Evolutionary conservation across 78 protist genomes (phyloP), one percentile per base, ranked within the genome.

Genomic region (Dictyostelium intermedium): DNA sequence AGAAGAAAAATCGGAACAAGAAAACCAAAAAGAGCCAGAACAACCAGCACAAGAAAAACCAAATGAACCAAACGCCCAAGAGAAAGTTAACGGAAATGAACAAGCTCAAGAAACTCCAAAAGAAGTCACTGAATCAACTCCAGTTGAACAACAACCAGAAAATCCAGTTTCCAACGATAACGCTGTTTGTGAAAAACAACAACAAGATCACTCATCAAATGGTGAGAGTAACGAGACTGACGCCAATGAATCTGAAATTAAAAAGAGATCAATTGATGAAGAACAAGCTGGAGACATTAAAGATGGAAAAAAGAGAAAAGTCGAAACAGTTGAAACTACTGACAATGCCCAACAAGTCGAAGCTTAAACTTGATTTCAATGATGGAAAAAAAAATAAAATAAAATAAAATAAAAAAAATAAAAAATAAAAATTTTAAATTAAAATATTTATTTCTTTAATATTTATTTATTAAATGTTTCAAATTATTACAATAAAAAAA

Each of bases 271-370:
- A 27, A 41, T 53, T 56, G 74, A 81, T 13, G 85, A 81, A 7
- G 84, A 80, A 80, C 84, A 80, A 80, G 73, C 34, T 34, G 85
- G 61, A 7, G 85, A 81, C 34, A 53, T 20, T 34, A 81, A 81
- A 81, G 85, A 81, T 27, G 30, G 43, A 27, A 70, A 18, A 14
- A 70, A 70, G 37, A 34, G 32, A 25, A 47, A 20, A 56, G 61
- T 32, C 4, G 10, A 13, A 53, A 34, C 61, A 14, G 27, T 35
- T 35, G 85, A 81, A 39, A 8, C 63, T 27, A 5, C 66, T 14
- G 47, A 45, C 10, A 8, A n/a, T 27, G 37, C 34, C 0, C 82
- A 76, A 39, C 82, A 76, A 76, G 53, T 76, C 18, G 61, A 76
- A 23, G 82, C 82, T 6, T 76, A 76, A 23, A 60, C 82, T 6